These are phyloP conservation scores for Tolypocladium tropicale DNA, from an alignment of 2,329 filamentous ascomycete genomes.

Conservation along the genomic window DNA sequence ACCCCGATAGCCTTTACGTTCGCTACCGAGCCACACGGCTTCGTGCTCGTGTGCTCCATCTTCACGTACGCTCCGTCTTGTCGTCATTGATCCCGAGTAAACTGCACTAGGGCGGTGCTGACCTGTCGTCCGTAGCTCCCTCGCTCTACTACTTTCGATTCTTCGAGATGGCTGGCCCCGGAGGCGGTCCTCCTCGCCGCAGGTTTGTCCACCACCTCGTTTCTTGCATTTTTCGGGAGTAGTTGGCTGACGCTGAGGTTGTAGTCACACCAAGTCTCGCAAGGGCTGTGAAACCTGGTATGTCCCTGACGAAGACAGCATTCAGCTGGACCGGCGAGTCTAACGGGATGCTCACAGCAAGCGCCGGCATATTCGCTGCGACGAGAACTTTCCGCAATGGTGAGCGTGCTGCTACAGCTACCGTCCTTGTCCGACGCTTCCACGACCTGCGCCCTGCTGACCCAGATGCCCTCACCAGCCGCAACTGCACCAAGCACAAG, in stretches of 20 bases:
- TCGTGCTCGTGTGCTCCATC: slow-evolving; percentile 14
- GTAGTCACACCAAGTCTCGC: slow-evolving; percentile 96
- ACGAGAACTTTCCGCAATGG: slow-evolving; percentile 98
- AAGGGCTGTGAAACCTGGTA: slow-evolving; percentile 94
- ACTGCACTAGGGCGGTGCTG: neutral
- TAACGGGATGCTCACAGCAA: slow-evolving; percentile 43
- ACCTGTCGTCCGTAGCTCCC: neutral
- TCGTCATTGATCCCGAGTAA: neutral
- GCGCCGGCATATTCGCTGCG: slow-evolving; percentile 91
- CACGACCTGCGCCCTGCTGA: neutral
- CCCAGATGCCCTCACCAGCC: slow-evolving; percentile 39
- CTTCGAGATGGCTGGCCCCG: slow-evolving; percentile 74
- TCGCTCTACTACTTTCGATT: slow-evolving; percentile 1
- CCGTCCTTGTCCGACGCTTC: neutral
- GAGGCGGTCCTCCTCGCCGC: slow-evolving; percentile 79
- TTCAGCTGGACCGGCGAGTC: slow-evolving; percentile 3
- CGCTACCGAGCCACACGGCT: slow-evolving; percentile 25
- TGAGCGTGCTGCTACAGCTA: too few species aligned
- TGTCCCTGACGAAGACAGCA: slow-evolving; percentile 11
- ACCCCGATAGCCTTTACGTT: slow-evolving; percentile 17
- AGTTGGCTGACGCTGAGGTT: neutral
- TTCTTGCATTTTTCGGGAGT: neutral
- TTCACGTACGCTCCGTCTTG: slow-evolving; percentile 15
- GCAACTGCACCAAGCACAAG: slow-evolving; percentile 98
- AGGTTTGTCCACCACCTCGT: slow-evolving; percentile 32